Conservation (phyloP, 495 filamentous ascomycete species). For the Cudoniella acicularis region DNA sequence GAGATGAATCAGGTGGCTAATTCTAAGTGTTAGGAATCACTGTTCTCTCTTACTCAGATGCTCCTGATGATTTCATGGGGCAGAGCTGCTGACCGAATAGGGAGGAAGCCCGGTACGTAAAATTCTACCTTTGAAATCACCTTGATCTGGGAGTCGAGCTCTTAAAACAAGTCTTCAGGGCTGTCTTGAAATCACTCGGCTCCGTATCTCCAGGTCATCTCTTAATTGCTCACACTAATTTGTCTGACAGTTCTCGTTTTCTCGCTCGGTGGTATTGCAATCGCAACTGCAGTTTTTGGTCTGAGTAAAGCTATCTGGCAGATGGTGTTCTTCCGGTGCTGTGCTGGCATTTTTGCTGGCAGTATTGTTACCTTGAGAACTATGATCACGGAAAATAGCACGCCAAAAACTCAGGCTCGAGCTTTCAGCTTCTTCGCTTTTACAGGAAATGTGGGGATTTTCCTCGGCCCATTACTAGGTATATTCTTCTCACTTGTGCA, state of each 20-base stretch:
- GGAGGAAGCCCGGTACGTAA: conserved; percentile 66
- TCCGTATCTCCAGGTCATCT: too few relatives aligned
- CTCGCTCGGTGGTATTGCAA: conserved; percentile 55
- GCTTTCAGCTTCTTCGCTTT: conserved; percentile 74
- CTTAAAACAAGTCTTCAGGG: too few relatives aligned
- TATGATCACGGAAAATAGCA: conserved; percentile 69
- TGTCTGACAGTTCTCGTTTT: conserved; percentile 60
- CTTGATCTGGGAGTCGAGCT: too few relatives aligned
- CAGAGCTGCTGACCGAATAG: conserved; percentile 57
- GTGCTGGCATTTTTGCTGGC: conserved; percentile 65
- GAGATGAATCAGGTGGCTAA: not conserved
- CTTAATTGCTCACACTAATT: too few relatives aligned
- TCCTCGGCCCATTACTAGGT: conserved; percentile 61
- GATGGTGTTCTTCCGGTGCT: conserved; percentile 63
- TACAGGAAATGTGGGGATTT: conserved; percentile 63
- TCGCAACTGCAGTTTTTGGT: conserved; percentile 58
- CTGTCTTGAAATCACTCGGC: too few relatives aligned
- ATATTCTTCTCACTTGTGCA: not conserved
- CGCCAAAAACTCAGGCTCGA: conserved; percentile 58
- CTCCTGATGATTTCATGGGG: conserved; percentile 50
- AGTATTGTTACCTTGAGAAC: conserved; percentile 65
- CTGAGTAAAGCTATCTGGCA: conserved; percentile 55
- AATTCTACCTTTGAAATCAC: too few relatives aligned
- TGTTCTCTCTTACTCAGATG: conserved; percentile 66
- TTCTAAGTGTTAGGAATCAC: conserved; percentile 46